Evolutionary conservation across 768 basidiomycete species (phyloP), one percentile per base, ranked within the genome.

Genomic region (Termitomyces sp.): DNA sequence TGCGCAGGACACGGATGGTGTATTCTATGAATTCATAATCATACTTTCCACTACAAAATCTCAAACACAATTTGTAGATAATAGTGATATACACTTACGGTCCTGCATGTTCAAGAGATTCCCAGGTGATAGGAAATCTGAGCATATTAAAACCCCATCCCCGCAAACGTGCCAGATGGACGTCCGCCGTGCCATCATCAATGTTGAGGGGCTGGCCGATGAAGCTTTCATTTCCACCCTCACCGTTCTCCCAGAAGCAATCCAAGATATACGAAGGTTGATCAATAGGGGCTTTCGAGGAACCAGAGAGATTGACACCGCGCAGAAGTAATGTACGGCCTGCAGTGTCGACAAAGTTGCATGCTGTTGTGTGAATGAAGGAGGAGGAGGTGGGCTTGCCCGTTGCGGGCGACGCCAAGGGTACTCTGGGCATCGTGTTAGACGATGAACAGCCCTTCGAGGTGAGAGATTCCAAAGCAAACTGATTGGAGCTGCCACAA

Each of bases 81-180:
- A 33, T 32, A 48, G 33, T 63, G 44, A 30, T 45, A 18, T 22
- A 43, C 0, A 88, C 95, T 84, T 70, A 97, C 94, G 97, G 97
- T 69, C 94, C 96, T 57, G 81, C 86, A 69, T 93, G 94, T 71
- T 98, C 97, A 16, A 99, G 71, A 0, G 92, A 81, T 68, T 99
- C 97, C 97, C 97, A 99, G 1, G 91, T 87, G n/a, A 98, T 79
- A 9, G 91, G 80, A 71, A 86, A 85, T 74, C 92, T 76, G 18
- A 98, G 72, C 67, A 88, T 76, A 65, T 93, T 97, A 73, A 94
- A 98, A 0, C 97, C 97, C 96, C 95, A 99, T 0, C 88, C 89
- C 59, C 81, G 79, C 30, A 99, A 73, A n/a, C 97, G 78, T 3
- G 85, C 79, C 0, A 99, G 76, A 64, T 98, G 95, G 16, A 88